Evolutionary conservation across 257 asterid genomes (phyloP).

Genomic region (Paraleonurus japonicus): DNA sequence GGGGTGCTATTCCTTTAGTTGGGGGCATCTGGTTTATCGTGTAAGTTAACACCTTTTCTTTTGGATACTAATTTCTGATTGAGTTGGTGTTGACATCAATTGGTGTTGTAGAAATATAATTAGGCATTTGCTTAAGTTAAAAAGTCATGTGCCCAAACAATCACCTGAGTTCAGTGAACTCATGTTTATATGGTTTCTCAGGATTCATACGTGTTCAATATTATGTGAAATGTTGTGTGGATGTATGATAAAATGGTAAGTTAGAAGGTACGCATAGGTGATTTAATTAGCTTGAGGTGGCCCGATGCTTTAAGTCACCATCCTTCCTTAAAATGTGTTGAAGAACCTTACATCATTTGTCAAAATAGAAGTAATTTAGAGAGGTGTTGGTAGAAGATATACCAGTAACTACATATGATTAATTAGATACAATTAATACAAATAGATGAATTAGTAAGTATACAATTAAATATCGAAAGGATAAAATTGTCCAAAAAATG

Average conservation of each 20-base stretch:
- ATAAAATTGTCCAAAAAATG: too few species aligned
- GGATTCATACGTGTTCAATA: background rate
- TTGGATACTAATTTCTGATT: constrained; percentile 10
- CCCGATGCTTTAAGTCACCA: background rate
- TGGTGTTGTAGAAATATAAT: background rate
- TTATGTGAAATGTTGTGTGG: background rate
- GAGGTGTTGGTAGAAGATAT: background rate
- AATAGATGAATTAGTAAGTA: too few species aligned
- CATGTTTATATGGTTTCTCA: background rate
- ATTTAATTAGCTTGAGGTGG: background rate
- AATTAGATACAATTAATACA: too few species aligned
- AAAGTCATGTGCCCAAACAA: background rate
- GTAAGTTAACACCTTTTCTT: constrained; percentile 45
- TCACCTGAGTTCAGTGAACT: background rate
- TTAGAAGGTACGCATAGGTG: background rate
- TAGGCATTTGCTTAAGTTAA: background rate
- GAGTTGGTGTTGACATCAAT: too few species aligned
- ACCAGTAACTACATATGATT: too few species aligned
- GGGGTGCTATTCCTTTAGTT: constrained; percentile 93
- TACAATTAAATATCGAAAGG: too few species aligned
- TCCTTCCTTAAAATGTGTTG: background rate
- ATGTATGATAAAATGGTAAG: background rate
- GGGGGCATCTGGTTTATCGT: constrained; percentile 88
- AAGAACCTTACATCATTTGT: background rate
- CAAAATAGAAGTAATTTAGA: background rate